These are phyloP conservation scores for Komagataella populi DNA, from an alignment of 805 yeast species.

Conservation along the genomic window DNA sequence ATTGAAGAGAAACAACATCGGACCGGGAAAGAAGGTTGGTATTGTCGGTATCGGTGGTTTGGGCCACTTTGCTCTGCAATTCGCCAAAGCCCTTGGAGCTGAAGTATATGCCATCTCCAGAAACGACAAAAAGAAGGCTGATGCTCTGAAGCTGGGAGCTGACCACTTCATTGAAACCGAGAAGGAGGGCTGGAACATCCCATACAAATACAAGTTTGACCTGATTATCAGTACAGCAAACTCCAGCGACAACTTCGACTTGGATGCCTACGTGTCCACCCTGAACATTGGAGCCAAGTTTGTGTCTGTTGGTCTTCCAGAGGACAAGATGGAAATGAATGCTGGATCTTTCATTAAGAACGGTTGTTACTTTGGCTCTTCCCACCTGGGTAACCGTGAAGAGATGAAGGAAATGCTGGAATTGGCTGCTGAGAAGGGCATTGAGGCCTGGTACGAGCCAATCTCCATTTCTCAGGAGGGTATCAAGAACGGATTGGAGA, in stretches of 20 bases:
- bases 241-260: conserved; percentile 32
- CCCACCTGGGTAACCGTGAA: conserved; percentile 45
- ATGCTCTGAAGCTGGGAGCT: conserved; percentile 44
- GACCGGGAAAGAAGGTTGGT: conserved; percentile 33
- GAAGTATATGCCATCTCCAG: conserved; percentile 46
- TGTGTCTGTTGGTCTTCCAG: conserved; percentile 59
- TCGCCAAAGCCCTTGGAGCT: conserved; percentile 51
- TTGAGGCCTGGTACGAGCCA: conserved; percentile 52
- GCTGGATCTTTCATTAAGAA: conserved; percentile 27
- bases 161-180: conserved; percentile 38
- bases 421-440: conserved; percentile 44
- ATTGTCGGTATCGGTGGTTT: conserved; percentile 56
- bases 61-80: conserved; percentile 50
- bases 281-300: conserved; percentile 46
- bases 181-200: conserved; percentile 18
- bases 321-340: conserved; percentile 25
- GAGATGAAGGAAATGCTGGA: conserved; percentile 58
- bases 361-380: conserved; percentile 42
- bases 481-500: conserved; percentile 40
- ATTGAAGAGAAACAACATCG: conserved; percentile 28
- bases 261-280: conserved; percentile 30
- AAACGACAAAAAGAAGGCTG: conserved; percentile 31
- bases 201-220: conserved; percentile 23
- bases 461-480: conserved; percentile 39
- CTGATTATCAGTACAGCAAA: conserved; percentile 40